phyloP scores from a whole-genome alignment of 306 rosid genomes.

The Vigna angularis region DNA sequence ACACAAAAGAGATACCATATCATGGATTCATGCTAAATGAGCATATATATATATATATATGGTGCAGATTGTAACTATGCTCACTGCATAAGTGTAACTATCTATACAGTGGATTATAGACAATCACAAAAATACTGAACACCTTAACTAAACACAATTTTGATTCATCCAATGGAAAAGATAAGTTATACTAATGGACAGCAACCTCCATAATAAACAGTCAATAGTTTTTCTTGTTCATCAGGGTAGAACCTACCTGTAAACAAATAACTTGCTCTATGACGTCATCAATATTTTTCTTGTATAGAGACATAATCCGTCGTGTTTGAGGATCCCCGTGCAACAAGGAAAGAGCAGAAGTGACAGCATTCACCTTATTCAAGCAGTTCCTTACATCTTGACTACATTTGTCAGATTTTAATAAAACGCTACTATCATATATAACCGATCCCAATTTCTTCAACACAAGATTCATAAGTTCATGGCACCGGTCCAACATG shows the following conservation, averaged over 20 bases:
- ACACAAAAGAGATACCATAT: not conserved
- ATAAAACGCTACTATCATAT: slow-evolving; percentile 42
- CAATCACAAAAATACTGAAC: slow-evolving; percentile 17
- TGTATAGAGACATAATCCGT: slow-evolving; percentile 55
- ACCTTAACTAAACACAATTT: not conserved
- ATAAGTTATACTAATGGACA: slow-evolving; percentile 27
- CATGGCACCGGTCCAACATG: slow-evolving; percentile 70
- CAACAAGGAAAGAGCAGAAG: slow-evolving; percentile 60
- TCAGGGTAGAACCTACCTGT: slow-evolving; percentile 57
- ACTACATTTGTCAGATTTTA: slow-evolving; percentile 36
- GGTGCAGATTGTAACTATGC: not conserved
- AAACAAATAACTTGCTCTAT: slow-evolving; percentile 49
- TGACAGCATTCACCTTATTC: slow-evolving; percentile 49
- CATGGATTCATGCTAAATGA: not conserved
- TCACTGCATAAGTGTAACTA: not conserved
- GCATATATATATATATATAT: not conserved
- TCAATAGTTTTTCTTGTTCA: slow-evolving; percentile 36
- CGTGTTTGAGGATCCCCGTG: slow-evolving; percentile 55
- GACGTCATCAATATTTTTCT: slow-evolving; percentile 56
- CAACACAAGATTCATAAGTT: slow-evolving; percentile 65
- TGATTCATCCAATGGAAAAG: not conserved
- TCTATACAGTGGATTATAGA: not conserved
- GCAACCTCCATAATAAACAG: not conserved
- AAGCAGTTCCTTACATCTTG: slow-evolving; percentile 42
- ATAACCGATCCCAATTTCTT: slow-evolving; percentile 61